phyloP scores from a whole-genome alignment of 148 eudicot species.

The Drosera capensis region DNA sequence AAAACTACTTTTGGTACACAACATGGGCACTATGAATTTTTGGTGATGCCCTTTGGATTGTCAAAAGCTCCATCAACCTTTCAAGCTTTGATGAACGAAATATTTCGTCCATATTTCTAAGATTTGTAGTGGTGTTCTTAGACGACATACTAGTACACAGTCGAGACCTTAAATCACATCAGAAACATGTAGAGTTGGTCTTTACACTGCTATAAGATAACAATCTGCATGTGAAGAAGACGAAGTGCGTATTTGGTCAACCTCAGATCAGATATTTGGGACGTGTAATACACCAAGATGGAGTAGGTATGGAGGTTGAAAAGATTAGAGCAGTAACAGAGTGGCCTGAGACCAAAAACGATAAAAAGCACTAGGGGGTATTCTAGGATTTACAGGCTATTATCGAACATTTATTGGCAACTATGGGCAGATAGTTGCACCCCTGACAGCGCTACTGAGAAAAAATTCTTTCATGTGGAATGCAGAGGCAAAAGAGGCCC shows the following conservation, averaged over 20 bases:
- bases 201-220: background rate
- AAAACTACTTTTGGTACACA: background rate
- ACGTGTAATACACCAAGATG: background rate
- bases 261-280: background rate
- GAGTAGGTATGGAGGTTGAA: background rate
- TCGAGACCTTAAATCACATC: background rate
- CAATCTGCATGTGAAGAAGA: background rate
- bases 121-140: background rate
- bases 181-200: background rate
- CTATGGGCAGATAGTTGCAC: background rate
- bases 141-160: background rate
- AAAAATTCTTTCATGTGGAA: background rate
- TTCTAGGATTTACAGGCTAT: background rate
- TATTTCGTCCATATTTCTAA: background rate
- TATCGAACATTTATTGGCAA: background rate
- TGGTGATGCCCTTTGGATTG: background rate
- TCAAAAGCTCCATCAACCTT: conserved; percentile 1
- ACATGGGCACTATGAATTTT: background rate
- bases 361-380: background rate
- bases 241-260: background rate
- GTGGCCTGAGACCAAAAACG: background rate
- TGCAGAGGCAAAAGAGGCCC: background rate
- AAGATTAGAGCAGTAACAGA: background rate
- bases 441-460: background rate
- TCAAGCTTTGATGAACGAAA: conserved; percentile 1